phyloP scores from a whole-genome alignment of 345 rosid species.

The Acer saccharum region DNA sequence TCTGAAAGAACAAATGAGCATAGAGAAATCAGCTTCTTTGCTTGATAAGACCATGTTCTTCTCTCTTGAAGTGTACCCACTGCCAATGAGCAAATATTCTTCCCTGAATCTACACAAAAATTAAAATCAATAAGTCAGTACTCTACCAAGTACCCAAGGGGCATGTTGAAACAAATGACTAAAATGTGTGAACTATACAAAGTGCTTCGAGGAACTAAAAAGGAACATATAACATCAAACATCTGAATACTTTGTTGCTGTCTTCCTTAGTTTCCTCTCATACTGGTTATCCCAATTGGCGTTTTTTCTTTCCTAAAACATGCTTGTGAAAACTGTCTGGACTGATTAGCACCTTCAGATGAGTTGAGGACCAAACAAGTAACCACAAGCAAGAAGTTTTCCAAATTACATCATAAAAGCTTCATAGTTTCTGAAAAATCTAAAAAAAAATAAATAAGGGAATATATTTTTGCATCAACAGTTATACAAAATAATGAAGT shows the following conservation, averaged over 20 bases:
- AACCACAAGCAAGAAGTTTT: neutral
- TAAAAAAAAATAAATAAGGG: too few relatives aligned
- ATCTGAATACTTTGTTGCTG: neutral
- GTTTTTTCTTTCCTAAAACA: neutral
- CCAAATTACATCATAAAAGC: neutral
- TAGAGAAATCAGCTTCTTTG: conserved; percentile 62
- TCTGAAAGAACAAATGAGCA: conserved; percentile 64
- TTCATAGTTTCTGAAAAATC: too few relatives aligned
- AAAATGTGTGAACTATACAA: neutral
- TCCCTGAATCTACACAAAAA: conserved; percentile 57
- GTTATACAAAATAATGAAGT: neutral
- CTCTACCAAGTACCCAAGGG: conserved; percentile 5
- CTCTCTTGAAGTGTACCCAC: conserved; percentile 65
- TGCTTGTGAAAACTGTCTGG: neutral
- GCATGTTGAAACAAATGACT: neutral
- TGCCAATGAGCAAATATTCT: conserved; percentile 67
- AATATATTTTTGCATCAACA: neutral
- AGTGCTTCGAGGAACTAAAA: neutral
- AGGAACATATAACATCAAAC: neutral
- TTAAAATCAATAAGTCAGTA: conserved; percentile 19
- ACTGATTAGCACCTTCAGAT: neutral
- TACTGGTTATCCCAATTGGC: neutral
- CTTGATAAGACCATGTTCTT: conserved; percentile 68
- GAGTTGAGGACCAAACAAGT: neutral
- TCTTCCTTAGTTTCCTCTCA: conserved; percentile 6